Conservation (phyloP, 208 protist genomes). For the Crithidia expoeki region DNA sequence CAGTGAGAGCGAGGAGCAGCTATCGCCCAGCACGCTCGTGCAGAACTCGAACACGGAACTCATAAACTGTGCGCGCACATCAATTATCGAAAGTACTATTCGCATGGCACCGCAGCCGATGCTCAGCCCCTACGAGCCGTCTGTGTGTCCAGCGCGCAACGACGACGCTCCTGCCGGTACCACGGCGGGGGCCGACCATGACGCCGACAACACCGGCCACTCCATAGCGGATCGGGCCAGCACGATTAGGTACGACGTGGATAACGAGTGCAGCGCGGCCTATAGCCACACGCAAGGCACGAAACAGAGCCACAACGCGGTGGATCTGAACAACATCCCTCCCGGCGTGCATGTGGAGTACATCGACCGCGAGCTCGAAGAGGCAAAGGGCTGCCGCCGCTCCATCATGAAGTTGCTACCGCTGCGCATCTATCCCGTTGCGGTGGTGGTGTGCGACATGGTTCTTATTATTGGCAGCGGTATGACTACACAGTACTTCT, state of each 20-base stretch:
- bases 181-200: not conserved
- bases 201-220: not conserved
- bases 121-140: slow-evolving; percentile 35
- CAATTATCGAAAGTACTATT: slow-evolving; percentile 28
- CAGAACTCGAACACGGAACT: slow-evolving; percentile 33
- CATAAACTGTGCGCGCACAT: slow-evolving; percentile 42
- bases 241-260: slow-evolving; percentile 11
- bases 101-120: slow-evolving; percentile 9
- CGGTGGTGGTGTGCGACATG: slow-evolving; percentile 50
- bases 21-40: slow-evolving; percentile 14
- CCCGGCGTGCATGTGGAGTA: slow-evolving; percentile 30
- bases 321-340: slow-evolving; percentile 31
- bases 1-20: slow-evolving; percentile 28
- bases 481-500: slow-evolving; percentile 81
- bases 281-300: not conserved
- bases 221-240: not conserved
- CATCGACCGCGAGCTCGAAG: slow-evolving; percentile 46
- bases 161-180: slow-evolving; percentile 16
- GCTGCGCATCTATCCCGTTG: slow-evolving; percentile 50
- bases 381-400: slow-evolving; percentile 40
- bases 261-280: slow-evolving; percentile 16
- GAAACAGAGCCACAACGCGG: not conserved
- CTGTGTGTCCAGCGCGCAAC: slow-evolving; percentile 40
- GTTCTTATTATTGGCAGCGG: slow-evolving; percentile 60
- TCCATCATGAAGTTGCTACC: slow-evolving; percentile 49